Evolutionary conservation across 345 rosid genomes (phyloP).

Genomic region (Gossypium stocksii): DNA sequence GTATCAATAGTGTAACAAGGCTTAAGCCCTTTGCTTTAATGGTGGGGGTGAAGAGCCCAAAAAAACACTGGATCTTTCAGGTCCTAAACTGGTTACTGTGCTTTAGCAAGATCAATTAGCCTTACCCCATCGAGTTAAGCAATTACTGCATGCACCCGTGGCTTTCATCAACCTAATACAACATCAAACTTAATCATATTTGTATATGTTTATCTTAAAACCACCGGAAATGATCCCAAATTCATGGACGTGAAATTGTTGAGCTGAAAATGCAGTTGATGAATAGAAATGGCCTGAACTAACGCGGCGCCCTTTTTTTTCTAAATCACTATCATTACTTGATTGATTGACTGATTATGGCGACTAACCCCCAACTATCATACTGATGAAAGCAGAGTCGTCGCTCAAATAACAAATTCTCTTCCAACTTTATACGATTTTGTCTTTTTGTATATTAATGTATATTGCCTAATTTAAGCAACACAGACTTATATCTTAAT

Average conservation of each 20-base stretch:
- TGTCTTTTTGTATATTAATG: no score
- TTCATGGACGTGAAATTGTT: neutral
- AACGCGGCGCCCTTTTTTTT: neutral
- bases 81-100: neutral
- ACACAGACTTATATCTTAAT: neutral
- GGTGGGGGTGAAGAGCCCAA: neutral
- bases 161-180: neutral
- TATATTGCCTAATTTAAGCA: neutral
- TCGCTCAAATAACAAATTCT: neutral
- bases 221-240: neutral
- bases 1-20: no score
- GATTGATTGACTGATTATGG: neutral
- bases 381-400: neutral
- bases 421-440: neutral
- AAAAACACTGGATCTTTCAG: neutral
- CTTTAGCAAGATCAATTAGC: no score
- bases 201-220: neutral
- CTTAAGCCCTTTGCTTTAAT: neutral
- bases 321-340: slow-evolving; percentile 1
- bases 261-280: neutral
- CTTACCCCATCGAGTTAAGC: neutral
- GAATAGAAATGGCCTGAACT: neutral
- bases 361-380: neutral
- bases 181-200: neutral
- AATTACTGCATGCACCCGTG: neutral